Evolutionary conservation across 495 filamentous ascomycete species (phyloP).

Genomic region (Mycothermus thermophilus): DNA sequence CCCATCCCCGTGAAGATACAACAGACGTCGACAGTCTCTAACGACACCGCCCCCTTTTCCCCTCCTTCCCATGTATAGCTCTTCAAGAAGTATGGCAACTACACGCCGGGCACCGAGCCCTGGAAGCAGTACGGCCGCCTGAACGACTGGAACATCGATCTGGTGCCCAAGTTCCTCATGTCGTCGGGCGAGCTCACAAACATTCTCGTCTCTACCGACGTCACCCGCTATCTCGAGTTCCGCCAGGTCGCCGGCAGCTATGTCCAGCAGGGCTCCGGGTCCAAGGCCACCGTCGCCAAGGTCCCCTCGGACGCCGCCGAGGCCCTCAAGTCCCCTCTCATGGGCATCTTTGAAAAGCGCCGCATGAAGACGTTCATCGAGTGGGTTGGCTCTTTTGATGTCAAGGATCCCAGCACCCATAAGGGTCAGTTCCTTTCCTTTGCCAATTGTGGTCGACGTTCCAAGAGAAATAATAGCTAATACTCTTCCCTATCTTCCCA

Average conservation of each 20-base stretch:
- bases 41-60: conserved; percentile 4
- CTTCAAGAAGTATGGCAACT: conserved; percentile 90
- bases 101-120: conserved; percentile 65
- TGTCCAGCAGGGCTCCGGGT: conserved; percentile 71
- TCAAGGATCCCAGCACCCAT: conserved; percentile 71
- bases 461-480: background rate
- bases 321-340: conserved; percentile 81
- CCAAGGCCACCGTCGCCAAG: conserved; percentile 84
- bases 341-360: conserved; percentile 96
- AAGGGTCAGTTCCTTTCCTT: conserved; percentile 45
- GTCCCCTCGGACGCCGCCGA: conserved; percentile 89
- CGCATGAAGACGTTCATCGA: conserved; percentile 93
- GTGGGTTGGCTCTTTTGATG: conserved; percentile 86
- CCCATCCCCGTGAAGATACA: background rate
- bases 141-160: conserved; percentile 99
- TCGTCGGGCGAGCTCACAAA: conserved; percentile 96
- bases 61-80: conserved; percentile 41
- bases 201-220: conserved; percentile 90
- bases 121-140: conserved; percentile 93
- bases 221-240: conserved; percentile 95
- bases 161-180: conserved; percentile 97
- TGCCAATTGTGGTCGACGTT: background rate
- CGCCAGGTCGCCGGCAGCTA: conserved; percentile 97
- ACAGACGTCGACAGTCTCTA: conserved; percentile 1
- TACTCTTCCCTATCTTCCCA: conserved; percentile 19